Conservation (phyloP, 345 rosid species). For the Gossypium arboreum region DNA sequence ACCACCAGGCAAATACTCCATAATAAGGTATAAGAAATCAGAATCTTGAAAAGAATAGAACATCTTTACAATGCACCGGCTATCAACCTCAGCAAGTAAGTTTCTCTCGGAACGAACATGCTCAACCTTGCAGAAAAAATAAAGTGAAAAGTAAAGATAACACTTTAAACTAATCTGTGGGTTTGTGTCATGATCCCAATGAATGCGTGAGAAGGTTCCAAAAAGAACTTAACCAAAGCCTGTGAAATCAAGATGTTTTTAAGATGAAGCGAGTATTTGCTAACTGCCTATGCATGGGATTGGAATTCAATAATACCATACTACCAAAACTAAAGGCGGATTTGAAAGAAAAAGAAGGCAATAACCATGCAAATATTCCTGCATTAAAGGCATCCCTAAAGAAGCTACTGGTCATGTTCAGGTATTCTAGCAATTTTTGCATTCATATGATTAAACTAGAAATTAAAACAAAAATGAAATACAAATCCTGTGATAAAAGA, state of each 20-base stretch:
- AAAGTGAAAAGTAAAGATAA: conserved; percentile 7
- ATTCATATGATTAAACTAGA: background rate
- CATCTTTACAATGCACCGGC: conserved; percentile 81
- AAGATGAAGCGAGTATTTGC: conserved; percentile 6
- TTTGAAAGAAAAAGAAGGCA: background rate
- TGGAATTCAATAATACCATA: background rate
- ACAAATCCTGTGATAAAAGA: background rate
- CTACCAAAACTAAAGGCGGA: background rate
- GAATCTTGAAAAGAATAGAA: conserved; percentile 90
- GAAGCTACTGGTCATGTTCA: background rate
- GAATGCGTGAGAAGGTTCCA: background rate
- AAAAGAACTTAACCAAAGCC: background rate
- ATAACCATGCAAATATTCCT: background rate
- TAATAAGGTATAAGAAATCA: conserved; percentile 76
- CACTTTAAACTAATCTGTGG: background rate
- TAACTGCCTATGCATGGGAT: background rate
- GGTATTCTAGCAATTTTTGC: background rate
- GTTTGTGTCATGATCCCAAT: conserved; percentile 4
- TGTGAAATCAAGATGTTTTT: background rate
- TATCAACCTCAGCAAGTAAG: conserved; percentile 95
- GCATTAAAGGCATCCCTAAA: background rate
- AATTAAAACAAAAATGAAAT: background rate
- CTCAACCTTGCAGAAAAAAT: conserved; percentile 64
- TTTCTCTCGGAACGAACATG: conserved; percentile 98
- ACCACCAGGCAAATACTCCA: conserved; percentile 99